Evolutionary conservation across 108 stramenopile genomes (phyloP).

Genomic region (Skeletonema grethae): DNA sequence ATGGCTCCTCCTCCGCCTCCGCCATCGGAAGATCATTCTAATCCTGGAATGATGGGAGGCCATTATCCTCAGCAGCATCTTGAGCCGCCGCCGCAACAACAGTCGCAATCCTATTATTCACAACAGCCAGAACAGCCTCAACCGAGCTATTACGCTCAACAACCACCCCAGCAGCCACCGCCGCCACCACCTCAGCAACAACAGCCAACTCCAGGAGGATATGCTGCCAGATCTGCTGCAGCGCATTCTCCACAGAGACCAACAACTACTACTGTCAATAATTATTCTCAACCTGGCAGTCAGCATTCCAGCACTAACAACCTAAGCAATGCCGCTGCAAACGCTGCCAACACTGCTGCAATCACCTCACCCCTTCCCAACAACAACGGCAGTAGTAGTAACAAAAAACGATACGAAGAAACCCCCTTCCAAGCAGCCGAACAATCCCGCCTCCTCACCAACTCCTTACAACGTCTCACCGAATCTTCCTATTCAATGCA

Average conservation of each 20-base stretch:
- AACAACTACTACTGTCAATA: conserved; percentile 13
- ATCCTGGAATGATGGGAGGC: conserved; percentile 2
- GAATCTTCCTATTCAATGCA: conserved; percentile 82
- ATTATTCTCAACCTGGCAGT: conserved; percentile 16
- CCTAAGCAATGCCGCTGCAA: conserved; percentile 7
- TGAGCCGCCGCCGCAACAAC: conserved; percentile 21
- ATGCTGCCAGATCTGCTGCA: conserved; percentile 41
- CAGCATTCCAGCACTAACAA: conserved; percentile 1
- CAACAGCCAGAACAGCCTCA: conserved; percentile 22
- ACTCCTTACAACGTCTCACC: conserved; percentile 66
- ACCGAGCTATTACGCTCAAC: conserved; percentile 6
- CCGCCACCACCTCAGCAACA: conserved; percentile 16
- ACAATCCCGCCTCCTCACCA: conserved; percentile 40
- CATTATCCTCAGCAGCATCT: conserved; percentile 18
- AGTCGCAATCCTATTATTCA: conserved; percentile 12
- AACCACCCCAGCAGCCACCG: neutral
- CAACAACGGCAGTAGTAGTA: neutral
- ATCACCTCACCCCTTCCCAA: neutral
- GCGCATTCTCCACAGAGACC: conserved; percentile 34
- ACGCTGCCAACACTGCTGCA: neutral
- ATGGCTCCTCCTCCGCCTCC: conserved; percentile 45
- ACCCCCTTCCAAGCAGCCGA: conserved; percentile 23
- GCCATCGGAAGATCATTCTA: conserved; percentile 9
- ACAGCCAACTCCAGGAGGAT: conserved; percentile 12
- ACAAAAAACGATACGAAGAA: neutral